Evolutionary conservation across 495 filamentous ascomycete species (phyloP).

Genomic region (Acidomyces sp.): DNA sequence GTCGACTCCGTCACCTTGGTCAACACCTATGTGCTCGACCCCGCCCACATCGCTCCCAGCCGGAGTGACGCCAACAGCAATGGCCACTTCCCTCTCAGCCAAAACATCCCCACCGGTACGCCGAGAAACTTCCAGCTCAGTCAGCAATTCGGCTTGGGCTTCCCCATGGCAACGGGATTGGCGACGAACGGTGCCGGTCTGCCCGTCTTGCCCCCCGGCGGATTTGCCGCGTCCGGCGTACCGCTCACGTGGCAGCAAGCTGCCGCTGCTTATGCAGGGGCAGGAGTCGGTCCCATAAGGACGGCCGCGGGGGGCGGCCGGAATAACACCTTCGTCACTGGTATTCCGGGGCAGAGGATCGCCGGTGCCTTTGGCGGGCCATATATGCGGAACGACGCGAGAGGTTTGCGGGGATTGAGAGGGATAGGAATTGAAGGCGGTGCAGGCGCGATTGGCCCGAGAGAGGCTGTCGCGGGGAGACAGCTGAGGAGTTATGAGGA

Average conservation of each 20-base stretch:
- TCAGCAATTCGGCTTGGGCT: slow-evolving; percentile 37
- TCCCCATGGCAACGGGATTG: slow-evolving; percentile 19
- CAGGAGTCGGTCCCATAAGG: slow-evolving; percentile 45
- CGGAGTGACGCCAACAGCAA: slow-evolving; percentile 95
- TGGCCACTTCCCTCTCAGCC: slow-evolving; percentile 77
- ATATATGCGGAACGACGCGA: slow-evolving; percentile 37
- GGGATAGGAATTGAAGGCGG: slow-evolving; percentile 40
- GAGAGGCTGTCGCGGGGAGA: slow-evolving; percentile 77
- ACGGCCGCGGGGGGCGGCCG: slow-evolving; percentile 39
- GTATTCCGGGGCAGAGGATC: slow-evolving; percentile 18
- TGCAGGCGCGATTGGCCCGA: slow-evolving; percentile 60
- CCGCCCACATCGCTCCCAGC: slow-evolving; percentile 80
- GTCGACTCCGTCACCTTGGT: slow-evolving; percentile 75
- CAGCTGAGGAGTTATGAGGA: slow-evolving; percentile 95
- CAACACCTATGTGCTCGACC: slow-evolving; percentile 87
- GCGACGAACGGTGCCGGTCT: slow-evolving; percentile 28
- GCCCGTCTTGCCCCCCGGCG: slow-evolving; percentile 46
- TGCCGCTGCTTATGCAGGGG: slow-evolving; percentile 27
- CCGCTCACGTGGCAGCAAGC: slow-evolving; percentile 28
- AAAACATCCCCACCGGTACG: slow-evolving; percentile 64
- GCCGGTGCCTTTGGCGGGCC: slow-evolving; percentile 34
- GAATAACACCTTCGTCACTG: slow-evolving; percentile 27
- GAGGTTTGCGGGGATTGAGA: slow-evolving; percentile 28
- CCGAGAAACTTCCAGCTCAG: slow-evolving; percentile 82
- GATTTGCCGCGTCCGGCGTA: too few species aligned